Evolutionary conservation across 2,329 filamentous ascomycete species (phyloP), one percentile per base, ranked within the genome.

Genomic region (Sarocladium kiliense): DNA sequence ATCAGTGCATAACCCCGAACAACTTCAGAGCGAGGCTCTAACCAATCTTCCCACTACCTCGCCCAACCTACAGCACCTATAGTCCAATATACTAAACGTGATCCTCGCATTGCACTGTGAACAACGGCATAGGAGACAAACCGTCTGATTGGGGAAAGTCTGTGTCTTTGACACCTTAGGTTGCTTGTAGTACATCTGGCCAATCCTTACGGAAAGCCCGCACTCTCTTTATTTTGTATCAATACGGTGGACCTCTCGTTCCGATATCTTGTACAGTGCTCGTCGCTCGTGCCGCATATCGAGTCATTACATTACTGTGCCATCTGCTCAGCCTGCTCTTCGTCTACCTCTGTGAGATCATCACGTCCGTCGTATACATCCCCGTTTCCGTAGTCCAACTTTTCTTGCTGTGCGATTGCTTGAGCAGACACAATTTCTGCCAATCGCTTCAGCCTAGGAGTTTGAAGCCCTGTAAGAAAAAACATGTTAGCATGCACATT

Each of bases 361-460:
- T 77, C 75, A 49, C 79, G 77, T 36, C 70, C 70, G 50, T 84
- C 77, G 58, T 80, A 77, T 25, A 66, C 69, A 36, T 73, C 72
- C 16, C 67, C 71, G 21, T 72, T 68, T 18, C 66, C 68, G 58
- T 75, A 84, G 50, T 91, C 88, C 58, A 88, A 74, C 75, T 90
- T 93, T 74, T 96, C 91, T 73, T 96, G 91, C 71, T 97, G 93
- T 56, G 92, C 91, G 66, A 97, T 93, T 30, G 94, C 94, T 74
- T 99, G 94, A 30, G 91, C 89, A 36, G 91, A 96, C 49, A 99
- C 94, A 61, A 99, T 97, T 74, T 99, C 94, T n/a, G 94, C 94
- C 54, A 99, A 80, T 58, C 94, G 87, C 79, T 97, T 97, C 59
- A 99, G 75, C 59, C 93, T 85, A 49, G 93, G 93, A 57, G 92